Percentiles rank a stretch among this genome's conserved stretches.
phyloP scores from a whole-genome alignment of 805 yeast species.

The Yarrowia hollandica region DNA sequence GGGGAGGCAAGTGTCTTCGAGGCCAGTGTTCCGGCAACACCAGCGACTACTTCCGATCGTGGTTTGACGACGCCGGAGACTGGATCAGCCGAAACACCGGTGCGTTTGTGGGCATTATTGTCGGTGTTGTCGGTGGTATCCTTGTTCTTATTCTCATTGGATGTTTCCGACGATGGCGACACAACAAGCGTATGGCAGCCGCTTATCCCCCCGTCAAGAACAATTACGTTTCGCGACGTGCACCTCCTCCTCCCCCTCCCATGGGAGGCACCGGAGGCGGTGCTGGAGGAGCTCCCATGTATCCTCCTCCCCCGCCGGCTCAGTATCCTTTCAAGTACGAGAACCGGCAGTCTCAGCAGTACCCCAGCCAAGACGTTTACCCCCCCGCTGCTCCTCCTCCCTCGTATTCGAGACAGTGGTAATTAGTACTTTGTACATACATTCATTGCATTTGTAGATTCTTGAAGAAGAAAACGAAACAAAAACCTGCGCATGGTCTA shows the following conservation, averaged over 20 bases:
- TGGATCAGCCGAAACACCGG: slow-evolving; percentile 35
- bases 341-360: slow-evolving; percentile 23
- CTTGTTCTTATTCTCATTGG: slow-evolving; percentile 13
- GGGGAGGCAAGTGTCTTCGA: slow-evolving; percentile 37
- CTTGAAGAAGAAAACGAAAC: too few species aligned
- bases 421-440: slow-evolving; percentile 21
- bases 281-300: background rate
- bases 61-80: slow-evolving; percentile 30
- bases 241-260: slow-evolving; percentile 11
- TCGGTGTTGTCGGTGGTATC: slow-evolving; percentile 34
- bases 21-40: slow-evolving; percentile 41
- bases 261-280: background rate
- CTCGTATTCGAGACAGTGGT: slow-evolving; percentile 23
- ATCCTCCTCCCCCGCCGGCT: slow-evolving; percentile 25
- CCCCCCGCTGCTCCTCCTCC: slow-evolving; percentile 24
- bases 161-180: slow-evolving; percentile 24
- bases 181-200: background rate
- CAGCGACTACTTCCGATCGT: slow-evolving; percentile 31
- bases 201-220: background rate
- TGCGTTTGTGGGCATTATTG: slow-evolving; percentile 35
- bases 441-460: slow-evolving; percentile 22
- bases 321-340: slow-evolving; percentile 22
- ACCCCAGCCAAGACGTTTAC: slow-evolving; percentile 4
- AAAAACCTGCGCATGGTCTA: too few species aligned
- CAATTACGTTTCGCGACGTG: background rate